Evolutionary conservation across 306 rosid species (phyloP), one percentile per base, ranked within the genome.

Genomic region (Acacia confusa): DNA sequence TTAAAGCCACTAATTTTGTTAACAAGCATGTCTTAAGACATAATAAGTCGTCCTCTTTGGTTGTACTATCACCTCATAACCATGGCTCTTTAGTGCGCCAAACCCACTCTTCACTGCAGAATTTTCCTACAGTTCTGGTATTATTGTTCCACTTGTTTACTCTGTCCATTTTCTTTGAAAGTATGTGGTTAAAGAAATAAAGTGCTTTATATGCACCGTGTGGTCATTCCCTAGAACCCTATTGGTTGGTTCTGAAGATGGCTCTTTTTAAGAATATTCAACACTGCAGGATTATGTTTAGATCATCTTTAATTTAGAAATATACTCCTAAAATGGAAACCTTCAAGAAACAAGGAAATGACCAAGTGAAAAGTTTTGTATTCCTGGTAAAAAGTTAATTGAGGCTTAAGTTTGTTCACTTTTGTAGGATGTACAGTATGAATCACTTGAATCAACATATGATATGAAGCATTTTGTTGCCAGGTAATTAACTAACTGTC

Each of bases 341-440:
- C 24, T 61, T n/a, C 19, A 74, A 44, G 65, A 7, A 41, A 32
- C 32, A 61, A 61, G 38, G 36, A 15, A 27, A 41, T 78, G 60
- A 68, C 47, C 78, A 9, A 9, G 11, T 32, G 27, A 9, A 8
- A 12, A 72, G 20, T 28, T 43, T 19, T 52, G 52, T 55, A 72
- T 72, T 44, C 38, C 36, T 38, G 15, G 10, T 55, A 14, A 19
- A 28, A 19, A 47, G 24, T 70, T 40, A 22, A 63, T 13, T 16
- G 19, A 10, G 19, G 41, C n/a, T 64, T 14, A 28, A 65, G 4
- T 65, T 30, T 77, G 32, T 65, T 70, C 79, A 52, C 43, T 66
- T 82, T 86, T 88, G 90, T 90, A 93, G 97, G 97, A 90, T 86
- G 89, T 91, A 67, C 93, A 86, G 77, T 88, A 84, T 66, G 97